Conservation (phyloP, 2,329 filamentous ascomycete genomes). For the Colletotrichum truncatum region DNA sequence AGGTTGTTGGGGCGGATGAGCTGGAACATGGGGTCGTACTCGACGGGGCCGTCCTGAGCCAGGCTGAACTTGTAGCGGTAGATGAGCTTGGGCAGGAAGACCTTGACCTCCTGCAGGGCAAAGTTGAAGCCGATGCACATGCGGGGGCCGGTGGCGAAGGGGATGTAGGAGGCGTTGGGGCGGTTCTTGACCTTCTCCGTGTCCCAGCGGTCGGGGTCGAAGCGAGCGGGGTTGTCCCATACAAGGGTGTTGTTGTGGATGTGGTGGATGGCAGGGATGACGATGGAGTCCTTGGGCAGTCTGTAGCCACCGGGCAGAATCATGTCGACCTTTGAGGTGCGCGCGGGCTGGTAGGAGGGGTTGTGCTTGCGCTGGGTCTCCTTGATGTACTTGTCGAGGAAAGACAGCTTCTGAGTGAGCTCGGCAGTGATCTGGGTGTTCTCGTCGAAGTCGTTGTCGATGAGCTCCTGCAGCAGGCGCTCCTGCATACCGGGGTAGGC, state of each 20-base stretch:
- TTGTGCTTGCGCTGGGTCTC: constrained; percentile 69
- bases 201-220: constrained; percentile 70
- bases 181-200: constrained; percentile 60
- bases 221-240: constrained; percentile 67
- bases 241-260: constrained; percentile 62
- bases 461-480: constrained; percentile 64
- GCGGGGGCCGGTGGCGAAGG: constrained; percentile 65
- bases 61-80: constrained; percentile 60
- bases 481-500: constrained; percentile 65
- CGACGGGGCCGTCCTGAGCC: constrained; percentile 60
- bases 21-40: constrained; percentile 63
- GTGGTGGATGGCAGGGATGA: constrained; percentile 62
- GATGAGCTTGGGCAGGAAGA: constrained; percentile 52
- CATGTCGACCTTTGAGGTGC: constrained; percentile 63
- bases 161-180: constrained; percentile 62
- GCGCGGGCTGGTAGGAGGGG: constrained; percentile 68
- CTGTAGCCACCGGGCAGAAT: constrained; percentile 68
- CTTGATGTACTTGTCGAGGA: constrained; percentile 67
- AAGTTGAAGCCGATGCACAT: constrained; percentile 74
- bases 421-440: constrained; percentile 57
- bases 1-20: constrained; percentile 67
- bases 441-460: constrained; percentile 56
- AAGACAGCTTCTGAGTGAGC: constrained; percentile 55
- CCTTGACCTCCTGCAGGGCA: constrained; percentile 61
- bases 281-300: constrained; percentile 58